A percentile compares a stretch with the other conserved stretches of the same genome.
These are phyloP conservation scores for Hyaloperonospora brassicae DNA, from an alignment of 352 stramenopile genomes.

Conservation along the genomic window DNA sequence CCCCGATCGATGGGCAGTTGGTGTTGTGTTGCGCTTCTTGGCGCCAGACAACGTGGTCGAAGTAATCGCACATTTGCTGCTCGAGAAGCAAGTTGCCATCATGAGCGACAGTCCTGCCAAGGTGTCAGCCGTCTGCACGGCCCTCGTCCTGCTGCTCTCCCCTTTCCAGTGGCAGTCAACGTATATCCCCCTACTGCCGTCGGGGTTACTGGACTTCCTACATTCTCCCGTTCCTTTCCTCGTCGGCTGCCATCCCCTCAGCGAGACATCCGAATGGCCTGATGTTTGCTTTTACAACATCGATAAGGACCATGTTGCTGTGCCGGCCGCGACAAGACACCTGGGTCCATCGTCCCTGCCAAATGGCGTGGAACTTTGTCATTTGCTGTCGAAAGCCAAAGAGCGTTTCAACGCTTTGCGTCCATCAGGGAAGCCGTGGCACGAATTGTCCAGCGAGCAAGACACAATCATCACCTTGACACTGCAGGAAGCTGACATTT, in stretches of 20 bases:
- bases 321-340: slow-evolving; percentile 36
- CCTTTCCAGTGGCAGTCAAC: slow-evolving; percentile 87
- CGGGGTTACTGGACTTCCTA: slow-evolving; percentile 66
- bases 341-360: slow-evolving; percentile 45
- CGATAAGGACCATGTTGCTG: slow-evolving; percentile 45
- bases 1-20: slow-evolving; percentile 64
- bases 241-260: slow-evolving; percentile 51
- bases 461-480: slow-evolving; percentile 68
- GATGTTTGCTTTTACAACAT: slow-evolving; percentile 83
- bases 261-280: slow-evolving; percentile 62
- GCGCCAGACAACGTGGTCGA: slow-evolving; percentile 52
- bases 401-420: slow-evolving; percentile 41
- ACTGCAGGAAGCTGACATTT: slow-evolving; percentile 65
- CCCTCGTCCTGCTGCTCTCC: slow-evolving; percentile 53
- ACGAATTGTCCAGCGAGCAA: slow-evolving; percentile 72
- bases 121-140: slow-evolving; percentile 61
- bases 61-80: slow-evolving; percentile 55
- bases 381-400: slow-evolving; percentile 44
- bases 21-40: slow-evolving; percentile 59
- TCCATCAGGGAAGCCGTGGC: slow-evolving; percentile 49
- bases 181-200: slow-evolving; percentile 76
- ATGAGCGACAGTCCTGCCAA: slow-evolving; percentile 61
- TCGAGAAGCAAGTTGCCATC: slow-evolving; percentile 79
- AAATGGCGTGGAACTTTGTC: slow-evolving; percentile 50
- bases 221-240: slow-evolving; percentile 81